Evolutionary conservation across 495 filamentous ascomycete species (phyloP), one percentile per base, ranked within the genome.

Genomic region (Penicillium taxi): DNA sequence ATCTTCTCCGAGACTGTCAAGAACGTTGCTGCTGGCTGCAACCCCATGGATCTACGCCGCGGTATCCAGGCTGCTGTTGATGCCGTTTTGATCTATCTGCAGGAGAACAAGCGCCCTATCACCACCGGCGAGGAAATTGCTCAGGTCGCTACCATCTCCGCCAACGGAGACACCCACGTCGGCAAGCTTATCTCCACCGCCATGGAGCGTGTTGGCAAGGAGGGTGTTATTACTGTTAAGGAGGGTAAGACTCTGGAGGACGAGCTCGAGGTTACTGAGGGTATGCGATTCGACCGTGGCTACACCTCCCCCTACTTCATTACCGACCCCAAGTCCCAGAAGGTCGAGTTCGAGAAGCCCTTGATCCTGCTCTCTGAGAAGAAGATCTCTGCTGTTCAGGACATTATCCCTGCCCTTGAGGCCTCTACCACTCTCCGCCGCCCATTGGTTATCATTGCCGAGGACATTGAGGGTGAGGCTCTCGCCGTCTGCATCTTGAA

Each of bases 1-100:
- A 98, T 98, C 72, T 98, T 98, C 77, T 91, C 91, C 63, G 93
- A 96, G 76, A 96, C 89, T 29, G 91, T 96, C 57, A 96, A 96
- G 81, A 98, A 98, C 65, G 91, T 98, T 47, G 91, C 91, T 47
- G 93, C 91, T 40, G 91, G 91, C 47, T 98, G 93, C 82, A 98
- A 96, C 73, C 91, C 91, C 41, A 98, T 98, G 91, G 91, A 98
- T 63, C 79, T 98, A 47, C 80, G 91, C 57, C 78, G 91, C 50
- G 91, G 91, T 59, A 96, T 89, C 46, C 91, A 98, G 70, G 85
- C 90, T 47, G 91, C 90, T 28, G 90, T 96, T 38, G 86, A 94
- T 20, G 82, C 88, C 41, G 91, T 93, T 36, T 87, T 96, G 37
- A 77, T 91, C 54, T 98, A 86, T 67, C 75, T 98, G 45, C 81